phyloP scores from a whole-genome alignment of 2,329 filamentous ascomycete genomes.

The Phialophora macrospora region DNA sequence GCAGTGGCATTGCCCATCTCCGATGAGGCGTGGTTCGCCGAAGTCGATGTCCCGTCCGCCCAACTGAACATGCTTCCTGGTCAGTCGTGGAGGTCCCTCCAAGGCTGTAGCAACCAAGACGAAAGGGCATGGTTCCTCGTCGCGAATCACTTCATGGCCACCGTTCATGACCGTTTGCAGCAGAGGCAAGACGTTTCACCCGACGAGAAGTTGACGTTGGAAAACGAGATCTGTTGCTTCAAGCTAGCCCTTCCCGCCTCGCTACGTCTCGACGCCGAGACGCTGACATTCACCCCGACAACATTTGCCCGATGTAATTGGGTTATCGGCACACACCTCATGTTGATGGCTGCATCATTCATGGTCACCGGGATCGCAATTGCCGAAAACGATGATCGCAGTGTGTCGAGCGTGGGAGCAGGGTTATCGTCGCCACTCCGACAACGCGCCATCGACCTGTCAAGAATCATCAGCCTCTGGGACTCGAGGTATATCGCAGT shows the following conservation, averaged over 20 bases:
- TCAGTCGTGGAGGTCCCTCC: slow-evolving; percentile 31
- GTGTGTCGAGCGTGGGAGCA: slow-evolving; percentile 23
- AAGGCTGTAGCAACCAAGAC: slow-evolving; percentile 26
- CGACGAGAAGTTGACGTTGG: slow-evolving; percentile 32
- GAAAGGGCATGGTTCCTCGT: slow-evolving; percentile 35
- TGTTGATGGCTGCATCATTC: slow-evolving; percentile 31
- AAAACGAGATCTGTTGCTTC: slow-evolving; percentile 34
- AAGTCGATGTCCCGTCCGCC: slow-evolving; percentile 21
- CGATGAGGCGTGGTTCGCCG: slow-evolving; percentile 33
- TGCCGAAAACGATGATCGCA: slow-evolving; percentile 27
- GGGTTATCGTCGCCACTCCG: slow-evolving; percentile 21
- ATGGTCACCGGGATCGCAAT: slow-evolving; percentile 28
- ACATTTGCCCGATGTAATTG: slow-evolving; percentile 31
- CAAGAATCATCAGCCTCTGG: slow-evolving; percentile 33
- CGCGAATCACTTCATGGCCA: slow-evolving; percentile 30
- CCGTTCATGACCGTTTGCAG: slow-evolving; percentile 29
- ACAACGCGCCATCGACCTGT: slow-evolving; percentile 31
- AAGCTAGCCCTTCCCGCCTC: slow-evolving; percentile 30
- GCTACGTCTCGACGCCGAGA: slow-evolving; percentile 28
- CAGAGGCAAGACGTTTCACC: slow-evolving; percentile 28
- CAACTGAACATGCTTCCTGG: slow-evolving; percentile 27
- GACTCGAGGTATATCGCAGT: slow-evolving; percentile 31
- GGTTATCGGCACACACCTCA: slow-evolving; percentile 35
- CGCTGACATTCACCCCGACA: slow-evolving; percentile 22
- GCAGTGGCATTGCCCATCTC: slow-evolving; percentile 29